Evolutionary conservation across 2,329 filamentous ascomycete species (phyloP).

Genomic region (Fusarium tricinctum): DNA sequence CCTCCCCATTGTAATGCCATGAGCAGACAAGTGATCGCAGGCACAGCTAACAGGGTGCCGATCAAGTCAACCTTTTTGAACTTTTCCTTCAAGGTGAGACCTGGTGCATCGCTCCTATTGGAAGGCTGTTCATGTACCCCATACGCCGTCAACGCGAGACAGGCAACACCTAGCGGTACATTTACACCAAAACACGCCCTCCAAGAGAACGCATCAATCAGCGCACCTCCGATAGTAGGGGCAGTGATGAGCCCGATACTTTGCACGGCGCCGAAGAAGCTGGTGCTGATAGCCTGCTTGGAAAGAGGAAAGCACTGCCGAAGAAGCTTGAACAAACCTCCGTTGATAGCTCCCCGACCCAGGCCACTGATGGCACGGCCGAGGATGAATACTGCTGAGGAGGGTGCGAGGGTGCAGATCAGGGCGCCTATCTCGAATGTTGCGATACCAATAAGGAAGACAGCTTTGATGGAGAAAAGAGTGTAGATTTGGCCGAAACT

Average conservation of each 20-base stretch:
- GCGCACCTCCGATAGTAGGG: slow-evolving; percentile 37
- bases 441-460: slow-evolving; percentile 49
- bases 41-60: slow-evolving; percentile 33
- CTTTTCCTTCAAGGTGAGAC: slow-evolving; percentile 32
- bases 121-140: slow-evolving; percentile 38
- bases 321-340: slow-evolving; percentile 45
- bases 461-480: slow-evolving; percentile 49
- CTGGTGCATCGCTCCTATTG: neutral
- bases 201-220: slow-evolving; percentile 44
- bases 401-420: slow-evolving; percentile 55
- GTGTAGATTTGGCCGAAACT: slow-evolving; percentile 53
- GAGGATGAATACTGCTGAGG: slow-evolving; percentile 54
- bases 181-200: slow-evolving; percentile 48
- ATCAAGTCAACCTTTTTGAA: slow-evolving; percentile 33
- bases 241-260: slow-evolving; percentile 41
- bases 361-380: slow-evolving; percentile 56
- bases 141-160: slow-evolving; percentile 35
- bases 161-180: slow-evolving; percentile 33
- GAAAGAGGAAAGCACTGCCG: slow-evolving; percentile 44
- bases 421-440: slow-evolving; percentile 54
- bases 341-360: slow-evolving; percentile 49
- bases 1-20: slow-evolving; percentile 49
- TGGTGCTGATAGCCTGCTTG: slow-evolving; percentile 40
- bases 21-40: slow-evolving; percentile 38
- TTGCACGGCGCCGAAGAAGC: slow-evolving; percentile 39